Evolutionary conservation across 345 rosid species (phyloP).

Genomic region (Gynandropsis gynandra): DNA sequence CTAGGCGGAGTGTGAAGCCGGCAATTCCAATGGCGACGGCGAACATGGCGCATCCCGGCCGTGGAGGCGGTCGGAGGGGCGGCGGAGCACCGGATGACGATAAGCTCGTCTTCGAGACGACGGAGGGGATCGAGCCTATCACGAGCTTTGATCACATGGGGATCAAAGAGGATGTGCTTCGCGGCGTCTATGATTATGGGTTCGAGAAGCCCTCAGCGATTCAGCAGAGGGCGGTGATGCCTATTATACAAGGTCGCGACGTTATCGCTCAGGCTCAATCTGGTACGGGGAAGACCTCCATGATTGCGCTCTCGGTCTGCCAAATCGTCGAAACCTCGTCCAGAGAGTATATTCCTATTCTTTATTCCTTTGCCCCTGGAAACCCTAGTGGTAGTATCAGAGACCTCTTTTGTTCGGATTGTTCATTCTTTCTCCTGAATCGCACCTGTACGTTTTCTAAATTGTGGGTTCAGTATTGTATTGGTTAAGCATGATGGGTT

Average conservation of each 20-base stretch:
- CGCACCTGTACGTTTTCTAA: neutral
- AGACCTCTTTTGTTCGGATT: neutral
- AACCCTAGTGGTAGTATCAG: slow-evolving; percentile 22
- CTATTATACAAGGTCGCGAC: slow-evolving; percentile 82
- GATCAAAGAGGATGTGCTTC: slow-evolving; percentile 65
- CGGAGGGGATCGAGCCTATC: slow-evolving; percentile 81
- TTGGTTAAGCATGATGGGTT: neutral
- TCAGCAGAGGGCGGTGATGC: slow-evolving; percentile 94
- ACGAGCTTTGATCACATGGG: slow-evolving; percentile 83
- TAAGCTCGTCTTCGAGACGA: slow-evolving; percentile 73
- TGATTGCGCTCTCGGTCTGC: slow-evolving; percentile 94
- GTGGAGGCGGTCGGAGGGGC: slow-evolving; percentile 40
- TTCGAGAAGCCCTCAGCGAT: slow-evolving; percentile 96
- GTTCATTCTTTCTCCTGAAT: neutral
- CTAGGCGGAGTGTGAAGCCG: neutral
- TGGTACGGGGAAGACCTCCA: slow-evolving; percentile 95
- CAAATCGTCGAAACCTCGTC: slow-evolving; percentile 64
- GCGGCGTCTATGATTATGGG: slow-evolving; percentile 81
- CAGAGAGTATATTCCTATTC: slow-evolving; percentile 52
- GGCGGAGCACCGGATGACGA: slow-evolving; percentile 39
- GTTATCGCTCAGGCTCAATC: slow-evolving; percentile 98
- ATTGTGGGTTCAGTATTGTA: neutral
- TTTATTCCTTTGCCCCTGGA: slow-evolving; percentile 3
- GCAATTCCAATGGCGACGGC: slow-evolving; percentile 25
- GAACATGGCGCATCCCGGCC: slow-evolving; percentile 27